Base-by-base conservation (phyloP, 768 basidiomycete genomes). In the Lentinula edodes region DNA sequence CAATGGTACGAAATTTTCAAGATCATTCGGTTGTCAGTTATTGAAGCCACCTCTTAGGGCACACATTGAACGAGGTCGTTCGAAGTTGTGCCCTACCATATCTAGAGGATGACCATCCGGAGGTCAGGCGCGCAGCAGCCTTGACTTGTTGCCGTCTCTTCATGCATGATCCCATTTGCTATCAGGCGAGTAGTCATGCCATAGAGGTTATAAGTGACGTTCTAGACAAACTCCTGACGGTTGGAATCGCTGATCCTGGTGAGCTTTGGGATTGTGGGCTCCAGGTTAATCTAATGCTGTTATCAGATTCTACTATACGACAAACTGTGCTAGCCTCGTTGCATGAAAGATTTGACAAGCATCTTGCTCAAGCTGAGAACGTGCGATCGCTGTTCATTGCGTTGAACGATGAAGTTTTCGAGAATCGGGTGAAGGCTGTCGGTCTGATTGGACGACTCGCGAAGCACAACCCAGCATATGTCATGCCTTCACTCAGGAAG, bases 201-300 rank as follows among this genome's bases (percentile, higher is more conserved):
- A 96, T 97, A 59, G 93, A 98, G 69, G 88, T 98, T 62, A 95
- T 99, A 69, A 93, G 93, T 72, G 96, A 98, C 65, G 95, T 98
- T n/a, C 81, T 98, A 45, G 95, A 97, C 72, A 98, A 98, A 73
- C 80, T 99, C 12, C 74, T 98, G 60, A 95, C 93, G 1, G 93
- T 98, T 36, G 96, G 91, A 9, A 94, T 97, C 58, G 94, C 96
- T 35, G 97, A 99, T 78, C 93, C 95, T 56, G 93, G 95, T 95
- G 69, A 46, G 72, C 63, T 51, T 43, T 39, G 16, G 36, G 51
- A 41, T 36, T n/a, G n/a, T 18, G 8, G 6, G 58, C 65, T 60
- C 48, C 32, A 54, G 61, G 58, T 12, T n/a, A 38, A 18, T 16
- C 50, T 57, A 36, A 51, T 56, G 6, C 5, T 43, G 66, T n/a